Conservation (phyloP, 441 rosid genomes). For the Populus hybrid region DNA sequence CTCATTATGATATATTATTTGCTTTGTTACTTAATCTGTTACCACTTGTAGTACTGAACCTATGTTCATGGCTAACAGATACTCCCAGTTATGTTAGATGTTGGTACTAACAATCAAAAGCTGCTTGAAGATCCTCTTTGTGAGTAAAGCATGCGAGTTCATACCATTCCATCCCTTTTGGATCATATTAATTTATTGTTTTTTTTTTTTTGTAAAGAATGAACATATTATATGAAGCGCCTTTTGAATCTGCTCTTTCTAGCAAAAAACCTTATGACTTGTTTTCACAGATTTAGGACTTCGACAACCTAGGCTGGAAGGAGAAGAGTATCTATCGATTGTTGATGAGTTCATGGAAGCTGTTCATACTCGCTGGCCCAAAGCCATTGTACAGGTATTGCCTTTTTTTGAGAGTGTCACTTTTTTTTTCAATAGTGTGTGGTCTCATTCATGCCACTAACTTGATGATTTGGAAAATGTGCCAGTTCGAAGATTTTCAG, state of each 20-base stretch:
- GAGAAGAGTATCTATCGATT: slow-evolving; percentile 82
- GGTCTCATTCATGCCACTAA: slow-evolving; percentile 21
- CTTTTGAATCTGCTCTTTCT: slow-evolving; percentile 18
- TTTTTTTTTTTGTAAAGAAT: slow-evolving; percentile 3
- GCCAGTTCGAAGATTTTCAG: slow-evolving; percentile 96
- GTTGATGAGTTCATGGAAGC: slow-evolving; percentile 99
- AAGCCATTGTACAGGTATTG: slow-evolving; percentile 92
- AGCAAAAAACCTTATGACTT: slow-evolving; percentile 18
- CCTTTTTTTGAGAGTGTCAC: slow-evolving; percentile 11
- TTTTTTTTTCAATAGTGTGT: slow-evolving; percentile 21
- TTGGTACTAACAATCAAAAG: slow-evolving; percentile 91
- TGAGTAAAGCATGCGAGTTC: slow-evolving; percentile 38
- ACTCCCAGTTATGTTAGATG: slow-evolving; percentile 94
- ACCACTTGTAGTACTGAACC: slow-evolving; percentile 15
- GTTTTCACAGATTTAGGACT: slow-evolving; percentile 76
- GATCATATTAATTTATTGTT: not conserved
- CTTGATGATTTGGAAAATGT: slow-evolving; percentile 22
- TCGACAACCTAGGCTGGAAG: slow-evolving; percentile 88
- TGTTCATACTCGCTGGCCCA: slow-evolving; percentile 89
- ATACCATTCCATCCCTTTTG: not conserved
- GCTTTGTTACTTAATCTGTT: slow-evolving; percentile 1
- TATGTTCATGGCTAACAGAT: slow-evolving; percentile 42
- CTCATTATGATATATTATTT: not conserved
- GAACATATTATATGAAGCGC: slow-evolving; percentile 10
- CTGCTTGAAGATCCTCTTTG: slow-evolving; percentile 86